Evolutionary conservation across 805 yeast genomes (phyloP).

Genomic region (Brettanomyces nanus): DNA sequence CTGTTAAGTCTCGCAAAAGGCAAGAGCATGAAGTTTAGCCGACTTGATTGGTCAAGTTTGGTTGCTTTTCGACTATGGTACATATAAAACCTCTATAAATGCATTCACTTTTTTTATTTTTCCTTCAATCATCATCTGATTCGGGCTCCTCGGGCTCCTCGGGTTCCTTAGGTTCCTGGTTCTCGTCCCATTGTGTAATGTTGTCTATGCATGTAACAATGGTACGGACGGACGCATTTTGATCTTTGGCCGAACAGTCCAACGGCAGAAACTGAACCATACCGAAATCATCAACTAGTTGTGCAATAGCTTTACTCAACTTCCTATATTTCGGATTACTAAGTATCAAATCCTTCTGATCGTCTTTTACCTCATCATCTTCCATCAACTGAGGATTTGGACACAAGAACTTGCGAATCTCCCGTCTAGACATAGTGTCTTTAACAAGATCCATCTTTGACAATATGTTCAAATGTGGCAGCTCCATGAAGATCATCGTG

Average conservation of each 20-base stretch:
- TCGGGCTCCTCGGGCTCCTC: constrained; percentile 59
- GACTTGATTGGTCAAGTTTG: not conserved
- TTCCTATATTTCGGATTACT: constrained; percentile 53
- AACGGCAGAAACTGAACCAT: constrained; percentile 96
- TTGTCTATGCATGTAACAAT: constrained; percentile 92
- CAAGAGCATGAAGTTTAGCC: constrained; percentile 2
- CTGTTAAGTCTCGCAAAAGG: not conserved
- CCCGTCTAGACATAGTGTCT: constrained; percentile 66
- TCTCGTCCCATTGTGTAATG: constrained; percentile 95
- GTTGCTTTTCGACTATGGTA: too few species aligned
- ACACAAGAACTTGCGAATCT: constrained; percentile 74
- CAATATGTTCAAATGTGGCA: constrained; percentile 88
- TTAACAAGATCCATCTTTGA: constrained; percentile 83
- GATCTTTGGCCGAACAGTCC: constrained; percentile 53
- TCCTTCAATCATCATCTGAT: constrained; percentile 11
- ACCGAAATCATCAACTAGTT: constrained; percentile 92
- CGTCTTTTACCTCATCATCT: constrained; percentile 23
- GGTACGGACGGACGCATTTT: constrained; percentile 64
- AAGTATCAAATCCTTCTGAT: constrained; percentile 21
- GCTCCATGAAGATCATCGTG: constrained; percentile 90
- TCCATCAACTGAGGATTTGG: constrained; percentile 82
- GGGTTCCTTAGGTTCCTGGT: constrained; percentile 96
- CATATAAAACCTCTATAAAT: too few species aligned
- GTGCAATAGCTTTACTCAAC: constrained; percentile 76
- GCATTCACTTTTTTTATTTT: too few species aligned